These are phyloP conservation scores for Petasospora fabianii DNA, from an alignment of 1,139 yeast species.

Conservation along the genomic window DNA sequence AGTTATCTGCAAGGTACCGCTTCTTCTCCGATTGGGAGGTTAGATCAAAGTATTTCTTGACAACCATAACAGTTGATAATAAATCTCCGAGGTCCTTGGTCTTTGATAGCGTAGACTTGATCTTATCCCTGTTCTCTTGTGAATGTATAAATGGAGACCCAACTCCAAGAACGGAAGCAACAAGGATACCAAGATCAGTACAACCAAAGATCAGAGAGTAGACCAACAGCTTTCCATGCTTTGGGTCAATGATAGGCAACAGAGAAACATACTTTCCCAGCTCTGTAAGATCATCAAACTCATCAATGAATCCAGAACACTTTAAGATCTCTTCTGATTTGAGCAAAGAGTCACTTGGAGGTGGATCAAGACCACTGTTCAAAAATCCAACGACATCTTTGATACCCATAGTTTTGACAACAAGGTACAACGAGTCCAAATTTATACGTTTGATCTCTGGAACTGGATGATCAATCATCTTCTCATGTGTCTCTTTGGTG, in stretches of 20 bases:
- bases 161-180: constrained; percentile 71
- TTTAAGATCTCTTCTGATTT: constrained; percentile 60
- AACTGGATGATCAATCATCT: constrained; percentile 68
- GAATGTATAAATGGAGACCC: constrained; percentile 70
- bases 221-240: constrained; percentile 77
- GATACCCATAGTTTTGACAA: constrained; percentile 88
- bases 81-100: constrained; percentile 63
- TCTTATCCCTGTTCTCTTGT: constrained; percentile 60
- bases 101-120: constrained; percentile 47
- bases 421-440: constrained; percentile 74
- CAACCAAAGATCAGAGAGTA: constrained; percentile 82
- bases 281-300: constrained; percentile 57
- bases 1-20: constrained; percentile 57
- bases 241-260: constrained; percentile 77
- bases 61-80: constrained; percentile 57
- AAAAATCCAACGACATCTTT: constrained; percentile 66
- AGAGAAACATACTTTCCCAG: constrained; percentile 79
- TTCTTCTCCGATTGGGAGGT: constrained; percentile 33
- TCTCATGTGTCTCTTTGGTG: constrained; percentile 54
- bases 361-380: constrained; percentile 78
- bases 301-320: constrained; percentile 68
- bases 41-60: constrained; percentile 45
- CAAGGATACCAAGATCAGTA: constrained; percentile 65
- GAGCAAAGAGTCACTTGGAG: constrained; percentile 50
- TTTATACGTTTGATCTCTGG: constrained; percentile 89